Evolutionary conservation across 148 eudicot genomes (phyloP).

Genomic region (Rhododendron simsii): DNA sequence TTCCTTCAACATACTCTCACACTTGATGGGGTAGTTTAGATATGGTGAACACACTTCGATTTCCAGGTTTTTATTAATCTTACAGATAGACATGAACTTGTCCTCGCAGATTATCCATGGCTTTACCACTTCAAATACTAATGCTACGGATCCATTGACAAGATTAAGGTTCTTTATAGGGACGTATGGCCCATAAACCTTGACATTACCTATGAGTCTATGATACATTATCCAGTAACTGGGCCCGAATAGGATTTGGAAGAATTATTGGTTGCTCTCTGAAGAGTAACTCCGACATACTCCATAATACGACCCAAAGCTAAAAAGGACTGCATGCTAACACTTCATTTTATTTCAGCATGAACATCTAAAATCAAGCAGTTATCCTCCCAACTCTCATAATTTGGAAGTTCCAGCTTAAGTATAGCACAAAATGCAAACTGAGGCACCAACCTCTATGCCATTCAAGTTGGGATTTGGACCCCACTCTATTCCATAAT

Average conservation of each 20-base stretch:
- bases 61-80: background rate
- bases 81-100: background rate
- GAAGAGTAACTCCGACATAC: background rate
- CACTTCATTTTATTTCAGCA: background rate
- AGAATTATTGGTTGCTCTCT: background rate
- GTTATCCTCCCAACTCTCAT: background rate
- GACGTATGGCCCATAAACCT: background rate
- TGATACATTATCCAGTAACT: background rate
- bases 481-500: conserved; percentile 1
- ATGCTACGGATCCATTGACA: background rate
- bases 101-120: background rate
- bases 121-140: background rate
- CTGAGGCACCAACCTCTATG: background rate
- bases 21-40: background rate
- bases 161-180: background rate
- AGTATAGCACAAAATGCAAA: background rate
- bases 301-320: background rate
- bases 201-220: background rate
- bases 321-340: background rate
- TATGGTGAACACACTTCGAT: background rate
- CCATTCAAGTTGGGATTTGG: background rate
- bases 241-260: background rate
- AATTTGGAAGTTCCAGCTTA: background rate
- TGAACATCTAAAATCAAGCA: background rate
- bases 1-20: background rate